Percentiles rank a stretch among this genome's conserved stretches.
Conservation (phyloP, 768 basidiomycete genomes). For the Lentinula raphanica region DNA sequence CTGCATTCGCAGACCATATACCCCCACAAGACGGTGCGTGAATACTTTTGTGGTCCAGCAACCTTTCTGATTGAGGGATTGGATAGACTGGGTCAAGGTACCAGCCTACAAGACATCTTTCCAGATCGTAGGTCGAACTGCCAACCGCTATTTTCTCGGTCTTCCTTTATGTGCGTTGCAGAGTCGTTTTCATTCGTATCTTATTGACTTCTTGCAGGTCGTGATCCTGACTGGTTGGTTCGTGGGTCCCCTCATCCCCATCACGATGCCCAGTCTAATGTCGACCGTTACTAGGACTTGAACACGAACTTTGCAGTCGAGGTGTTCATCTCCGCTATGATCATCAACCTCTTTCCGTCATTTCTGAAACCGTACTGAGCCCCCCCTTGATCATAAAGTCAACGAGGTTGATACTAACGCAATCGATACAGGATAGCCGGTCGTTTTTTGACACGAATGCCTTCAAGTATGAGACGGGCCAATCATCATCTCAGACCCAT, state of each 20-base stretch:
- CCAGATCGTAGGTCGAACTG: background rate
- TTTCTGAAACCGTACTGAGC: slow-evolving; percentile 25
- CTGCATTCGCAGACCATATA: background rate
- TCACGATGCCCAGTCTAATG: background rate
- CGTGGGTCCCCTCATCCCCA: background rate
- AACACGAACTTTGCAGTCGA: slow-evolving; percentile 23
- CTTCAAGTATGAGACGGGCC: slow-evolving; percentile 8
- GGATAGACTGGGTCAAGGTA: background rate
- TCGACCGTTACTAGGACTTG: slow-evolving; percentile 6
- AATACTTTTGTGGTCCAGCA: background rate
- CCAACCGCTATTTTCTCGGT: background rate
- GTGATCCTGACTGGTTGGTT: slow-evolving; percentile 1
- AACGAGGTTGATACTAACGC: background rate
- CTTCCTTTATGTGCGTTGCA: background rate
- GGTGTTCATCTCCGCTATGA: slow-evolving; percentile 16
- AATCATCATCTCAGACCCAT: slow-evolving; percentile 12
- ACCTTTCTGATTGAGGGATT: background rate
- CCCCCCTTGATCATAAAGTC: background rate
- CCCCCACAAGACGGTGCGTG: background rate
- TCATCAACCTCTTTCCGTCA: slow-evolving; percentile 24
- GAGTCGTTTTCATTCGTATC: too few relatives aligned
- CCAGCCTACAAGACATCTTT: background rate
- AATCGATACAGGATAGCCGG: slow-evolving; percentile 7
- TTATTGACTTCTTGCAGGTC: background rate
- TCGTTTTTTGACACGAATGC: slow-evolving; percentile 10